Evolutionary conservation across 1,284 basidiomycete species (phyloP), one percentile per base, ranked within the genome.

Genomic region (Phlebopus sp.): DNA sequence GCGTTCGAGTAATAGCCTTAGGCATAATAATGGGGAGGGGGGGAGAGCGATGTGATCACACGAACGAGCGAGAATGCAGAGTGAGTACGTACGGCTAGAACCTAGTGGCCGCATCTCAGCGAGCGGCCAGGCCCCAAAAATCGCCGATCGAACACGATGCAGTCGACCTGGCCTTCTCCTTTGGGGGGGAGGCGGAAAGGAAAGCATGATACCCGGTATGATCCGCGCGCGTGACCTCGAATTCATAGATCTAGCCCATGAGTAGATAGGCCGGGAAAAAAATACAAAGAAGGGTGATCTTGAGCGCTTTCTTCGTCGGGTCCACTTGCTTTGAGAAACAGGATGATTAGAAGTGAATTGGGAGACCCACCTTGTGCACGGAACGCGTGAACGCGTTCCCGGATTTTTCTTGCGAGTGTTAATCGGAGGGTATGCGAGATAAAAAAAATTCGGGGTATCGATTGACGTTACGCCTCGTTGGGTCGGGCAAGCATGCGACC

Each of bases 241-340:
- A 11, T 9, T 11, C 2, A 59, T 53, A 55, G 49, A 57, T 43
- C 42, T 37, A 23, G 27, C 27, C 27, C 36, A 36, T 52, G 23
- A 50, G 62, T 42, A 52, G 54, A 23, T 62, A 62, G 52, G 50
- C 50, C 61, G 51, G 60, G 59, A 52, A 47, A 44, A 60, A 29
- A 8, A 29, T n/a, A n/a, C n/a, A n/a, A n/a, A n/a, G n/a, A 9
- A 29, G 21, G 6, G 21, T 4, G 50, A 58, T 60, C 48, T 51
- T 42, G 32, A 37, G 25, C 46, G 23, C 52, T 49, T 56, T 41
- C 31, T 50, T 52, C 41, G 45, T 51, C 54, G 59, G 56, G 51
- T 30, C 52, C 50, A 50, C 44, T 50, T 52, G 46, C 42, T n/a
- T 38, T 53, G 19, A 30, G 23, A 41, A 61, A 57, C 45, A 55